Conservation (phyloP, 257 asterid species). For the Thymus mandschuricus region DNA sequence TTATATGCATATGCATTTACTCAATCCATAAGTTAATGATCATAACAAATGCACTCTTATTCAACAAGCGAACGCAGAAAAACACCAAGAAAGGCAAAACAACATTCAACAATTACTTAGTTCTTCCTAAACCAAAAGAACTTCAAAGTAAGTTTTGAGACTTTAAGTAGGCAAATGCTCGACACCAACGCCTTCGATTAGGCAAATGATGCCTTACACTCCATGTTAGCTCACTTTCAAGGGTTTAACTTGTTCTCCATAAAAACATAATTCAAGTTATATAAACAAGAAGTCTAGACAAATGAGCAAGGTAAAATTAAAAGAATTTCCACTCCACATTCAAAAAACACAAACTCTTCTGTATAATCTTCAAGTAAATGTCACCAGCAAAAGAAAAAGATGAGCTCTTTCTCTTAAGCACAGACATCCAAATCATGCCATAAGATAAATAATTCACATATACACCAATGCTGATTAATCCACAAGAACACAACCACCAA, state of each 20-base stretch:
- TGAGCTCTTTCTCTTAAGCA: not conserved
- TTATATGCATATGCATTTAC: not conserved
- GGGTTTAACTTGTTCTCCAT: not conserved
- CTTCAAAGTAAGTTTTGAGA: not conserved
- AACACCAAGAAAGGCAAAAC: too few species aligned
- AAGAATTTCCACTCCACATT: not conserved
- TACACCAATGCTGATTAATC: constrained; percentile 20
- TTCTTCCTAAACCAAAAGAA: constrained; percentile 21
- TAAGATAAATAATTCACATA: constrained; percentile 19
- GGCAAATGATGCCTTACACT: not conserved
- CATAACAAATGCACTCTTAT: not conserved
- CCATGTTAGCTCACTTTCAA: not conserved
- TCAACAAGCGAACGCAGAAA: not conserved
- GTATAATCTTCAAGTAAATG: not conserved
- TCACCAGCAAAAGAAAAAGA: not conserved
- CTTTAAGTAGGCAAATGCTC: not conserved
- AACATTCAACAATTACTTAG: too few species aligned
- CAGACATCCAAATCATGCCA: constrained; percentile 17
- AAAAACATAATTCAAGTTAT: not conserved
- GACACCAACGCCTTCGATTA: not conserved
- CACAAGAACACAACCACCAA: constrained; percentile 14
- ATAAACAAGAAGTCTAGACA: not conserved
- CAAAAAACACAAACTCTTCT: constrained; percentile 11
- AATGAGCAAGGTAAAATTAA: not conserved
- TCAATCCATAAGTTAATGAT: not conserved